Evolutionary conservation across 306 rosid genomes (phyloP).

Genomic region (Begonia peltatifolia): DNA sequence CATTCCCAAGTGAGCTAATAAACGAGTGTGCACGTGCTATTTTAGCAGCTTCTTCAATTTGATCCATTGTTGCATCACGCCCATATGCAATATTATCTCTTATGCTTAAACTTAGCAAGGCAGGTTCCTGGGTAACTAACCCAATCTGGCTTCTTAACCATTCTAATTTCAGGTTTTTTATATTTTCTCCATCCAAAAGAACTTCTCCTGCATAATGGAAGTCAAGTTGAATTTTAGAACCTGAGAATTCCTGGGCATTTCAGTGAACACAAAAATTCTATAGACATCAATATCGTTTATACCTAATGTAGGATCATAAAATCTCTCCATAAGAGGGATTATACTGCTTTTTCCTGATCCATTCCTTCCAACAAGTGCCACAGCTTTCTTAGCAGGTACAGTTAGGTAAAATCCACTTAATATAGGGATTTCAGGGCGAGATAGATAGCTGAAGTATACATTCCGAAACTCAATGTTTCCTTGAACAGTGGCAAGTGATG

Average conservation of each 20-base stretch:
- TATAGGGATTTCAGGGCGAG: slow-evolving; percentile 99
- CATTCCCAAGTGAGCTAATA: slow-evolving; percentile 76
- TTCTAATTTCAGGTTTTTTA: slow-evolving; percentile 79
- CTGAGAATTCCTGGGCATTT: neutral
- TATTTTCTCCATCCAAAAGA: slow-evolving; percentile 98
- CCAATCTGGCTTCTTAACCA: slow-evolving; percentile 98
- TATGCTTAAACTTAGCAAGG: slow-evolving; percentile 89
- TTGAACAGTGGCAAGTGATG: slow-evolving; percentile 55
- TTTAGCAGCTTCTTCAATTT: slow-evolving; percentile 99
- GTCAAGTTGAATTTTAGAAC: slow-evolving; percentile 2
- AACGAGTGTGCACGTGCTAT: slow-evolving; percentile 97
- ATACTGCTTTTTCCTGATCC: slow-evolving; percentile 99
- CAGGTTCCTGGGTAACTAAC: slow-evolving; percentile 97
- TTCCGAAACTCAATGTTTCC: slow-evolving; percentile 96
- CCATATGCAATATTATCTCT: slow-evolving; percentile 99
- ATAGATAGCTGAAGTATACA: slow-evolving; percentile 95
- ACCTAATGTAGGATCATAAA: slow-evolving; percentile 99
- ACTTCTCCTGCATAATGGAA: slow-evolving; percentile 76
- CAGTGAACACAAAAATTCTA: neutral
- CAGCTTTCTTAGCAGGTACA: slow-evolving; percentile 97
- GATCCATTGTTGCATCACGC: slow-evolving; percentile 76
- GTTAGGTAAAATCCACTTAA: slow-evolving; percentile 96
- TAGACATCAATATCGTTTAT: slow-evolving; percentile 3
- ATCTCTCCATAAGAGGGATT: slow-evolving; percentile 98
- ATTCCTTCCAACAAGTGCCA: slow-evolving; percentile 98